phyloP scores from a whole-genome alignment of 495 filamentous ascomycete species.

The Hyaloscypha hepaticicola region DNA sequence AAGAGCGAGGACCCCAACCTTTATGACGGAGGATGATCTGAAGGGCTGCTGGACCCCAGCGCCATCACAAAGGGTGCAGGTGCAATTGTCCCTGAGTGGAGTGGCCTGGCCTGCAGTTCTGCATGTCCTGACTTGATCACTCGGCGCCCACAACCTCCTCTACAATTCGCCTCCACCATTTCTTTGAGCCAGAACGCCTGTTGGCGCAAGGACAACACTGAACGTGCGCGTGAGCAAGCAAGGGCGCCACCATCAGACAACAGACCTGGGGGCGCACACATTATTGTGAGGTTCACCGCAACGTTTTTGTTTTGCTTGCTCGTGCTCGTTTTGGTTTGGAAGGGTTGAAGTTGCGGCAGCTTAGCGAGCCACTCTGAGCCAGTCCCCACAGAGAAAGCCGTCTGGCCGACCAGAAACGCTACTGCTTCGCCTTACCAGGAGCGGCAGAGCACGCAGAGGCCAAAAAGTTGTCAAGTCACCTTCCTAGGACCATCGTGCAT shows the following conservation, averaged over 20 bases:
- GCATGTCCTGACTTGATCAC: neutral
- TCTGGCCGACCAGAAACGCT: too few species aligned
- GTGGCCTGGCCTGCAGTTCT: too few species aligned
- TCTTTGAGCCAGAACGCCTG: too few species aligned
- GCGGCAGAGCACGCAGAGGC: neutral
- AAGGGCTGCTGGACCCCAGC: neutral
- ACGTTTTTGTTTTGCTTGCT: too few species aligned
- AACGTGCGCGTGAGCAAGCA: neutral
- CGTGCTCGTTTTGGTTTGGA: too few species aligned
- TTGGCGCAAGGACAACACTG: too few species aligned
- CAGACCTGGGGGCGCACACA: neutral
- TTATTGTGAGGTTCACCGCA: too few species aligned
- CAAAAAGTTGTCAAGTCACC: neutral
- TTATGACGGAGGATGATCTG: neutral
- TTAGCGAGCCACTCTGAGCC: too few species aligned
- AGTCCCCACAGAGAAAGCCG: too few species aligned
- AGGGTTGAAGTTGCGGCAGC: too few species aligned
- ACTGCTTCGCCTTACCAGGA: too few species aligned
- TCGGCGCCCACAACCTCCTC: neutral
- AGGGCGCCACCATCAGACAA: neutral
- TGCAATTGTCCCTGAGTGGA: neutral
- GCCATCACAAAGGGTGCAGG: neutral
- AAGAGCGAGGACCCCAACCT: neutral
- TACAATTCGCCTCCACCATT: too few species aligned
- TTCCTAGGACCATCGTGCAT: neutral